Percentiles rank a stretch among this genome's conserved stretches.
Conservation (phyloP, 768 basidiomycete genomes). For the Boletus rubropictus region DNA sequence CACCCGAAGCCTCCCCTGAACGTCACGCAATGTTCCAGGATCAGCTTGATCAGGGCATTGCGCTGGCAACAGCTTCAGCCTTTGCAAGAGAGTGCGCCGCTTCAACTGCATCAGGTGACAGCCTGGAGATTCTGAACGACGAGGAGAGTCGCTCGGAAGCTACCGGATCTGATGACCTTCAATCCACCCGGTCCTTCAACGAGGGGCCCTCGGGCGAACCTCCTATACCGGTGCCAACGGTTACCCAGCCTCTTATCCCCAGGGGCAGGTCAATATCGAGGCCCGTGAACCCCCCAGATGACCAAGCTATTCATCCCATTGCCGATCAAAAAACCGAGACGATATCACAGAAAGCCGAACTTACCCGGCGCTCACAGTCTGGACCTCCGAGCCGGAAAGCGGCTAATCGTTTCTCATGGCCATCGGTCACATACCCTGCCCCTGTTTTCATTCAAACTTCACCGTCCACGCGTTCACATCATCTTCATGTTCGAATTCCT, state of each 20-base stretch:
- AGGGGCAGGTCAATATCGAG: conserved; percentile 26
- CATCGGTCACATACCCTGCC: conserved; percentile 40
- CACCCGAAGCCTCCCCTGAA: conserved; percentile 63
- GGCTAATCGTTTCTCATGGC: conserved; percentile 35
- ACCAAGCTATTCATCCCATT: not conserved
- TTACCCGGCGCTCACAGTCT: conserved; percentile 40
- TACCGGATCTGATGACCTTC: conserved; percentile 62
- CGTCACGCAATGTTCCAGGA: conserved; percentile 65
- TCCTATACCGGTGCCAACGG: conserved; percentile 7
- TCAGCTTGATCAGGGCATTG: conserved; percentile 58
- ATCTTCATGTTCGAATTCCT: conserved; percentile 26
- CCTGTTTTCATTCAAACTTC: conserved; percentile 47
- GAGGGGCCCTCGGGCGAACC: conserved; percentile 37
- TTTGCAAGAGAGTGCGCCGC: conserved; percentile 51
- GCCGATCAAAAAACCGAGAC: conserved; percentile 6
- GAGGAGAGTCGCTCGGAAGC: conserved; percentile 56
- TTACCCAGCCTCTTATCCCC: conserved; percentile 9
- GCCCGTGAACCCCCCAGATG: conserved; percentile 6
- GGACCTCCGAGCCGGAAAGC: conserved; percentile 35
- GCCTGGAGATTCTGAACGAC: conserved; percentile 57
- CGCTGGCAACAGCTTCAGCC: conserved; percentile 61
- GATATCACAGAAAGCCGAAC: conserved; percentile 34
- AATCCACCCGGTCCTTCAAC: conserved; percentile 61
- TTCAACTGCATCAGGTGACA: conserved; percentile 53
- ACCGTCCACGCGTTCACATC: conserved; percentile 29